Base-by-base conservation (phyloP, 257 asterid species). In the Solanum ahanhuiri region DNA sequence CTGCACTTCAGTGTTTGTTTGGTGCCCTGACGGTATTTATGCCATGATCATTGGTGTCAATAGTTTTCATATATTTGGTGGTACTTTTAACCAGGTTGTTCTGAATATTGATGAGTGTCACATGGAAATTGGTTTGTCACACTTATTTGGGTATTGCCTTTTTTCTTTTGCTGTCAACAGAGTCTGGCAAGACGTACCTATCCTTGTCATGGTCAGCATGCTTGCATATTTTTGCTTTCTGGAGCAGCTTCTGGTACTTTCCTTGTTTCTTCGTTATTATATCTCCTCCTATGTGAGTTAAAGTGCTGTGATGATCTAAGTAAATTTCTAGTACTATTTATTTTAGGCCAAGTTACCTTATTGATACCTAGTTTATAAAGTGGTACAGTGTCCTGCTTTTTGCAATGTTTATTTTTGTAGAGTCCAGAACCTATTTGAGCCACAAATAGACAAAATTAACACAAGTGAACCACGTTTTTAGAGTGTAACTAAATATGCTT, bases 141-240 rank as follows among this genome's bases (percentile, higher is more conserved):
- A n/a, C 89, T 88, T 77, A 83, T 48, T 15, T 66, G 23, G 33
- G 39, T 64, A 35, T 51, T 57, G 14, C 43, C 25, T 15, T 23
- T 23, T 70, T 58, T 86, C 33, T 86, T 88, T 22, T 73, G 23
- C 87, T 88, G 31, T 71, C 57, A 77, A 79, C 91, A 96, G 99
- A 93, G 95, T 96, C 54, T 96, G 98, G 98, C 98, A 95, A 90
- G 98, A 95, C 88, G 94, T 94, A 72, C 98, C 98, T 60, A 95
- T 96, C 90, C 99, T 96, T 84, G 95, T 96, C 89, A 94, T 96
- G 97, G 94, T 96, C 95, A 96, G 99, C 93, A 92, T 95, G 94
- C 99, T 96, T 66, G 98, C 98, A 72, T 96, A 96, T 91, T 96
- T 96, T 91, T 95, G 98, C 91, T 95, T 96, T 90, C 94, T 96